These are phyloP conservation scores for Carallia pectinifolia DNA, from an alignment of 345 rosid species.

Conservation along the genomic window DNA sequence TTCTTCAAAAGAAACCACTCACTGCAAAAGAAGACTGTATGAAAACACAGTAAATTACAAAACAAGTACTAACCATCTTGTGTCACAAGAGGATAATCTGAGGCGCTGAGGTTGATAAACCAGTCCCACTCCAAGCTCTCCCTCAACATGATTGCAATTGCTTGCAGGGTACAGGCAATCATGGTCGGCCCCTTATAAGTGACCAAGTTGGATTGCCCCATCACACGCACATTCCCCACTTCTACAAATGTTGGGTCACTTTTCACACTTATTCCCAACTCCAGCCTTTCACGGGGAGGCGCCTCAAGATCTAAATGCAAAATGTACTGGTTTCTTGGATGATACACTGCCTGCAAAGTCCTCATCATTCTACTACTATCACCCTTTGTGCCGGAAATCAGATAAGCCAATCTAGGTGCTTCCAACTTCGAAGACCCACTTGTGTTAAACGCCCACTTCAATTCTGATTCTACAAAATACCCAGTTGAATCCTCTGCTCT, in stretches of 20 bases:
- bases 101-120: slow-evolving; percentile 93
- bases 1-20: background rate
- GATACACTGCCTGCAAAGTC: slow-evolving; percentile 89
- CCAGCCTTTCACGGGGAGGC: slow-evolving; percentile 80
- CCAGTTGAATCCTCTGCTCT: slow-evolving; percentile 50
- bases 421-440: slow-evolving; percentile 29
- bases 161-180: slow-evolving; percentile 92
- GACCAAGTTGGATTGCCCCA: slow-evolving; percentile 88
- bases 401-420: slow-evolving; percentile 81
- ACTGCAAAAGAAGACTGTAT: background rate
- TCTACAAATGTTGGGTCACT: slow-evolving; percentile 63
- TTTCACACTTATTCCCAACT: slow-evolving; percentile 62
- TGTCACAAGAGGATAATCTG: slow-evolving; percentile 89
- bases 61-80: slow-evolving; percentile 74
- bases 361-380: slow-evolving; percentile 91
- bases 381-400: slow-evolving; percentile 92
- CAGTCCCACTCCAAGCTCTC: slow-evolving; percentile 94
- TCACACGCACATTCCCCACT: slow-evolving; percentile 84
- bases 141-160: slow-evolving; percentile 71
- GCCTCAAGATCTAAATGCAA: slow-evolving; percentile 94
- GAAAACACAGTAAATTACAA: background rate
- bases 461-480: slow-evolving; percentile 69
- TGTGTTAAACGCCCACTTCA: slow-evolving; percentile 35
- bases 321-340: slow-evolving; percentile 93
- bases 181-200: slow-evolving; percentile 95